Percentiles rank a stretch among this genome's conserved stretches.
Evolutionary conservation across 73 alveolate genomes (phyloP).

Genomic region (Effrenium voratum): DNA sequence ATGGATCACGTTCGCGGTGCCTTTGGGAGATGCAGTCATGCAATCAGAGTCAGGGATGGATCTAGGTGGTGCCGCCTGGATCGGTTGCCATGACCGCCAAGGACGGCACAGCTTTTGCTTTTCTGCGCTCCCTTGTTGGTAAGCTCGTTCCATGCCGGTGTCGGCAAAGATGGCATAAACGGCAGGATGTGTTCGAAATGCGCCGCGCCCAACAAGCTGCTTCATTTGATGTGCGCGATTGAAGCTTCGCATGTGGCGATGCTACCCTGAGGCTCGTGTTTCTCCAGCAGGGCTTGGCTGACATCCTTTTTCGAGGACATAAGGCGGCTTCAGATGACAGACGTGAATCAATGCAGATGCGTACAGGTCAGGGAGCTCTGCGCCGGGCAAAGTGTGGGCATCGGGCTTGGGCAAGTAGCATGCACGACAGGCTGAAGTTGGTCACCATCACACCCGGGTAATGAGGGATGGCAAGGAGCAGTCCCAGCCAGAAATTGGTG

Average conservation of each 20-base stretch:
- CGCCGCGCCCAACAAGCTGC: not conserved
- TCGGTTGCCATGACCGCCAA: slow-evolving; percentile 61
- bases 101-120: not conserved
- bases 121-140: not conserved
- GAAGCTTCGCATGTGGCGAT: not conserved
- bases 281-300: slow-evolving; percentile 86
- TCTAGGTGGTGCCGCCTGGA: slow-evolving; percentile 64
- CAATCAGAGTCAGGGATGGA: too few species aligned
- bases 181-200: slow-evolving; percentile 50
- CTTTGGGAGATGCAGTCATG: not conserved
- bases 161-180: too few species aligned
- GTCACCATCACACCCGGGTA: too few species aligned
- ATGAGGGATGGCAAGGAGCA: too few species aligned
- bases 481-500: too few species aligned
- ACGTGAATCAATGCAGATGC: not conserved
- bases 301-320: slow-evolving; percentile 49
- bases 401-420: too few species aligned
- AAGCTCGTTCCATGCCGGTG: too few species aligned
- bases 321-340: not conserved
- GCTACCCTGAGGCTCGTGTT: slow-evolving; percentile 23
- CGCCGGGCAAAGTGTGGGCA: slow-evolving; percentile 63
- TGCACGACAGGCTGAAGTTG: too few species aligned
- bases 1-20: not conserved
- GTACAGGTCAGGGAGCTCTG: slow-evolving; percentile 69
- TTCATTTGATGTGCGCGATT: too few species aligned